Percentiles rank a stretch among this genome's conserved stretches.
phyloP scores from a whole-genome alignment of 176 grass and related monocot species.

The Elymus sibiricus region DNA sequence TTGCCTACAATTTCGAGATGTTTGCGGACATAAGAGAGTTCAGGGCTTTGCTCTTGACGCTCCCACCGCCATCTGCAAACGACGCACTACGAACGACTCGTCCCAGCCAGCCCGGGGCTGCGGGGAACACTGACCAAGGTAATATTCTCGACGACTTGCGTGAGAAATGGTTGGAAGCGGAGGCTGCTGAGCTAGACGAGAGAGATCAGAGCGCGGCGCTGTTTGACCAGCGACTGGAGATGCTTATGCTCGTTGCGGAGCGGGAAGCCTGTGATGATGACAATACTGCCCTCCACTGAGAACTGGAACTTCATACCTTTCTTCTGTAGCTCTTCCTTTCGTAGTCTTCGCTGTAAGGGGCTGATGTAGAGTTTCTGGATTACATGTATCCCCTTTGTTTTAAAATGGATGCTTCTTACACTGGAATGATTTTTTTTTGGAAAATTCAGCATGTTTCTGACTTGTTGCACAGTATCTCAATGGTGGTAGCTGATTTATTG shows the following conservation, averaged over 20 bases:
- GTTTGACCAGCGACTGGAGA: constrained; percentile 69
- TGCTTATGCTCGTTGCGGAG: constrained; percentile 77
- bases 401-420: background rate
- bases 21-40: constrained; percentile 70
- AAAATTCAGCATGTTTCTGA: background rate
- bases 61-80: constrained; percentile 69
- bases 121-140: constrained; percentile 49
- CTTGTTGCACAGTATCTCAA: background rate
- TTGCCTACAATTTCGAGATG: constrained; percentile 87
- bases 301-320: background rate
- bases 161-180: constrained; percentile 87
- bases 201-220: constrained; percentile 89
- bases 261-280: constrained; percentile 44
- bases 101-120: constrained; percentile 65
- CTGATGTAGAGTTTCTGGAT: background rate
- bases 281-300: background rate
- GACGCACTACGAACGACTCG: constrained; percentile 59
- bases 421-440: background rate
- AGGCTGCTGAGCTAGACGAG: constrained; percentile 65
- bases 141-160: constrained; percentile 93
- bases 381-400: background rate
- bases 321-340: constrained; percentile 14
- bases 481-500: background rate
- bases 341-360: background rate
- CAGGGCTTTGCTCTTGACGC: constrained; percentile 73